Evolutionary conservation across 2,329 filamentous ascomycete species (phyloP).

Genomic region (Exutisphaerella laricina): DNA sequence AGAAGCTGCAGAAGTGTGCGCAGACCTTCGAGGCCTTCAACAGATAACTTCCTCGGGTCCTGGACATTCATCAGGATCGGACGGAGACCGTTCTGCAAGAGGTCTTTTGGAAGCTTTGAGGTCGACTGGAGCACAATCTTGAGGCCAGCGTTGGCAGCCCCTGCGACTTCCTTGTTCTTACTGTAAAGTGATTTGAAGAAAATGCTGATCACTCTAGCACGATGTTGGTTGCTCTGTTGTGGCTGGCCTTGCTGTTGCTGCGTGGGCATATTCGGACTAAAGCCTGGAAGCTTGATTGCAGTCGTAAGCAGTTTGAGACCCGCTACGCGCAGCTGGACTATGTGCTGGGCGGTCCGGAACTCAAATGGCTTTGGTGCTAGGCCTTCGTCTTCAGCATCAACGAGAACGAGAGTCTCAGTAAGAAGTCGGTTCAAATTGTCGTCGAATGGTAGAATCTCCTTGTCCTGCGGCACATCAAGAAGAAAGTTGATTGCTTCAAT

Average conservation of each 20-base stretch:
- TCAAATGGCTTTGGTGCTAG: slow-evolving; percentile 89
- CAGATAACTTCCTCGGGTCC: slow-evolving; percentile 82
- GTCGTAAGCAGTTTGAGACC: slow-evolving; percentile 91
- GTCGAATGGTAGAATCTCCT: slow-evolving; percentile 74
- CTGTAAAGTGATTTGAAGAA: slow-evolving; percentile 98
- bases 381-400: slow-evolving; percentile 90
- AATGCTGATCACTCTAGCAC: slow-evolving; percentile 70
- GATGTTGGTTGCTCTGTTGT: slow-evolving; percentile 55
- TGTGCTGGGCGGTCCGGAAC: slow-evolving; percentile 90
- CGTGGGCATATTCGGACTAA: slow-evolving; percentile 56
- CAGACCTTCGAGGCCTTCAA: slow-evolving; percentile 84
- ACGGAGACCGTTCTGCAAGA: slow-evolving; percentile 86
- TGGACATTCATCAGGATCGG: slow-evolving; percentile 96
- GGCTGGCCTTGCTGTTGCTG: slow-evolving; percentile 13
- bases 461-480: slow-evolving; percentile 74
- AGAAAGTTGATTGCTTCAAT: slow-evolving; percentile 98
- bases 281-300: slow-evolving; percentile 89
- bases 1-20: slow-evolving; percentile 83
- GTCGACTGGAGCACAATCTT: slow-evolving; percentile 82
- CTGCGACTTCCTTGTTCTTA: slow-evolving; percentile 84
- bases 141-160: slow-evolving; percentile 85
- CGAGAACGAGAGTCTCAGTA: slow-evolving; percentile 87
- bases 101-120: slow-evolving; percentile 87
- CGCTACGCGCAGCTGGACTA: slow-evolving; percentile 83
- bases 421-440: slow-evolving; percentile 84